These are phyloP conservation scores for Eimeria brunetti DNA, from an alignment of 169 alveolate species.

Conservation along the genomic window DNA sequence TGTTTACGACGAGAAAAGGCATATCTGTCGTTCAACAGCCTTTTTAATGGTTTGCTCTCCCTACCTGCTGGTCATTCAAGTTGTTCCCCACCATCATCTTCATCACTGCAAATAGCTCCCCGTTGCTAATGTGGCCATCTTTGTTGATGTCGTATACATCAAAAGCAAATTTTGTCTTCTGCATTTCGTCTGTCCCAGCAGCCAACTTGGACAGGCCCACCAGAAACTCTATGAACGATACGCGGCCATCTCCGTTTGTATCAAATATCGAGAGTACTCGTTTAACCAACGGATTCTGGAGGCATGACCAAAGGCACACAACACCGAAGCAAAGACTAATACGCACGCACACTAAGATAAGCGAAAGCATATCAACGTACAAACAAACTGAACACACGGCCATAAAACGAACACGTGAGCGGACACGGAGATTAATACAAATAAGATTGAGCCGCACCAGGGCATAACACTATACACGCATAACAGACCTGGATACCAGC, in stretches of 20 bases:
- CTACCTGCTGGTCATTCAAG: slow-evolving; percentile 95
- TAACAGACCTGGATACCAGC: neutral
- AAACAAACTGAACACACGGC: neutral
- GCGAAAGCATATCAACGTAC: neutral
- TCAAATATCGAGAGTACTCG: slow-evolving; percentile 97
- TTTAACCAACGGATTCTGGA: slow-evolving; percentile 97
- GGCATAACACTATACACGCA: too few species aligned
- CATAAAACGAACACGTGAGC: neutral
- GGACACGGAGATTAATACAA: too few species aligned
- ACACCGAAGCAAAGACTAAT: neutral
- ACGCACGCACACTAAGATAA: neutral
- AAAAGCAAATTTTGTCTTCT: slow-evolving; percentile 97
- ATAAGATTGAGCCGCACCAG: too few species aligned
- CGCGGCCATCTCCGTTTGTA: slow-evolving; percentile 96
- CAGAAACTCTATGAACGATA: slow-evolving; percentile 97
- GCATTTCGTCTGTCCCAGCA: slow-evolving; percentile 94
- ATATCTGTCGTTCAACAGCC: neutral
- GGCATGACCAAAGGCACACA: neutral
- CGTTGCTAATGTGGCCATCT: slow-evolving; percentile 98
- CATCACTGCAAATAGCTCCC: slow-evolving; percentile 97
- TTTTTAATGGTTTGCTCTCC: neutral
- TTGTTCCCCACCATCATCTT: slow-evolving; percentile 99
- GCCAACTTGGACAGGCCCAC: slow-evolving; percentile 95
- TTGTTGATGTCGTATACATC: slow-evolving; percentile 97
- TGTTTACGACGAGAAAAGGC: neutral